Conservation (phyloP, 2,329 filamentous ascomycete species). For the Capronia coronata region DNA sequence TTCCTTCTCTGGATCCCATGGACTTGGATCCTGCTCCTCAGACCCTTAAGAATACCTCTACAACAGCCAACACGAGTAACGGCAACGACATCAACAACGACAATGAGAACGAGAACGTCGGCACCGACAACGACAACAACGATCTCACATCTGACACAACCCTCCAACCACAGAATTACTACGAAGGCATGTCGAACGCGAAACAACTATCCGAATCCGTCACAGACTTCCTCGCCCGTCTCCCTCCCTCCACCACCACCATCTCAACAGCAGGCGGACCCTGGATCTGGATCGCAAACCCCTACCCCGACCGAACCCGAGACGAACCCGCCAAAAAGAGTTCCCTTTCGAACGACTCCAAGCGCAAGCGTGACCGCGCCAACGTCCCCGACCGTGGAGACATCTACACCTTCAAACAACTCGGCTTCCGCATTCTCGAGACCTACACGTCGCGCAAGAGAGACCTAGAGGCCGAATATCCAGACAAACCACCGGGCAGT, state of each 20-base stretch:
- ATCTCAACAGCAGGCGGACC: constrained; percentile 38
- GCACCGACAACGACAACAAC: constrained; percentile 6
- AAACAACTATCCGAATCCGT: constrained; percentile 61
- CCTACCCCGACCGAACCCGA: constrained; percentile 35
- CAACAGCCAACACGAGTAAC: not conserved
- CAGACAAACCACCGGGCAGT: constrained; percentile 27
- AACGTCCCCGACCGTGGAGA: constrained; percentile 37
- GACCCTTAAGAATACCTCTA: not conserved
- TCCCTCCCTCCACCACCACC: constrained; percentile 60
- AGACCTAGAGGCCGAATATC: constrained; percentile 37
- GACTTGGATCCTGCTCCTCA: not conserved
- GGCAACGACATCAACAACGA: not conserved
- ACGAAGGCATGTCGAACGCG: constrained; percentile 47
- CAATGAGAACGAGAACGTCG: not conserved
- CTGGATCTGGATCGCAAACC: constrained; percentile 72
- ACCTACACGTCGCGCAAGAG: constrained; percentile 43
- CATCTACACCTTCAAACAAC: constrained; percentile 45
- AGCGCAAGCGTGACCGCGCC: constrained; percentile 25
- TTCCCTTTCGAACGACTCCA: too few species aligned
- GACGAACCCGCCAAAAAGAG: too few species aligned
- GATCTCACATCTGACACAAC: not conserved
- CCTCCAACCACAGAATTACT: constrained; percentile 51
- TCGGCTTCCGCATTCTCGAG: constrained; percentile 51
- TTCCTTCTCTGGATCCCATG: not conserved
- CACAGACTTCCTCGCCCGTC: constrained; percentile 58